Conservation (phyloP, 352 stramenopile genomes). For the Pythium aquatile region DNA sequence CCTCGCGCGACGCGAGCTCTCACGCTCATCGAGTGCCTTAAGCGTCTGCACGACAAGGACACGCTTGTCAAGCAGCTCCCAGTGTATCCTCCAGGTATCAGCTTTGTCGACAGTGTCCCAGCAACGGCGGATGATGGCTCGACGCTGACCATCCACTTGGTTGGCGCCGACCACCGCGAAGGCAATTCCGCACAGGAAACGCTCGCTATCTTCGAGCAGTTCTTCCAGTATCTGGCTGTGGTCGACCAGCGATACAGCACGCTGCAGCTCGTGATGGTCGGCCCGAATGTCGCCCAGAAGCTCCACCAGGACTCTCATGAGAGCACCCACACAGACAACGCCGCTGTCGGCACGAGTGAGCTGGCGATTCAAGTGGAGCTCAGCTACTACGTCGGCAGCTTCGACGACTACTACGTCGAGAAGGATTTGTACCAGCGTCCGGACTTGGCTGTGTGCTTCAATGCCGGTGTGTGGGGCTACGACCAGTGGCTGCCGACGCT, state of each 20-base stretch:
- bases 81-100: neutral
- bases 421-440: slow-evolving; percentile 43
- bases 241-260: slow-evolving; percentile 31
- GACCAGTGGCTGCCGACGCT: slow-evolving; percentile 84
- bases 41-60: slow-evolving; percentile 25
- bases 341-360: neutral
- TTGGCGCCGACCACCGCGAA: slow-evolving; percentile 78
- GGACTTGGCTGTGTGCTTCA: slow-evolving; percentile 78
- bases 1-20: slow-evolving; percentile 17
- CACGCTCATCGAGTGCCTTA: slow-evolving; percentile 40
- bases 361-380: slow-evolving; percentile 43
- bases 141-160: slow-evolving; percentile 57
- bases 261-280: slow-evolving; percentile 66
- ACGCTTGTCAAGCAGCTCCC: neutral
- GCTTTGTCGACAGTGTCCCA: neutral
- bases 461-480: slow-evolving; percentile 87
- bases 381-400: slow-evolving; percentile 71
- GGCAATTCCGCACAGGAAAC: slow-evolving; percentile 62
- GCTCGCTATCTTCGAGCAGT: slow-evolving; percentile 48
- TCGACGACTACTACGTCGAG: slow-evolving; percentile 55
- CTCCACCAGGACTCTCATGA: slow-evolving; percentile 45
- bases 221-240: slow-evolving; percentile 40
- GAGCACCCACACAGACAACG: slow-evolving; percentile 10
- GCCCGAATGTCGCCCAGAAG: slow-evolving; percentile 62
- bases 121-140: neutral